phyloP scores from a whole-genome alignment of 768 basidiomycete genomes.

The Podaxis sp. region DNA sequence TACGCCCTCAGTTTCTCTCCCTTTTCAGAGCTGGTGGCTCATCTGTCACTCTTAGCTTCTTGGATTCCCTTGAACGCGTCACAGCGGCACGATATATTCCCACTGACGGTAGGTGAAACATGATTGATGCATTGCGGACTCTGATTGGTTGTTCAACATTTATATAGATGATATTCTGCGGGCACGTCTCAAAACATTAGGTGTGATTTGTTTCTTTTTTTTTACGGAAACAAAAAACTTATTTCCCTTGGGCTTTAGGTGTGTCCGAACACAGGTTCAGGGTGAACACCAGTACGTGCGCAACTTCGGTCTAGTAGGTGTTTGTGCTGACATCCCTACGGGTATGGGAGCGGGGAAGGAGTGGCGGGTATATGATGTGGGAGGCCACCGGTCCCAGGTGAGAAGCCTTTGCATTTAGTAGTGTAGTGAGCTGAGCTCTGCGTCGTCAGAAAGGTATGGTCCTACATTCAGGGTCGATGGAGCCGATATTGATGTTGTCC shows the following conservation, averaged over 20 bases:
- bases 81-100: slow-evolving; percentile 60
- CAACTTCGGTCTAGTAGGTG: background rate
- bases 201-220: slow-evolving; percentile 18
- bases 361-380: slow-evolving; percentile 50
- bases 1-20: slow-evolving; percentile 30
- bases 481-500: background rate
- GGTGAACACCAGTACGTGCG: slow-evolving; percentile 40
- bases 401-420: slow-evolving; percentile 15
- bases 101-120: slow-evolving; percentile 48
- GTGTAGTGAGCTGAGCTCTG: background rate
- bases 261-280: slow-evolving; percentile 70
- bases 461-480: background rate
- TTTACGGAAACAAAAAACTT: background rate
- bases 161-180: slow-evolving; percentile 63
- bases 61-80: slow-evolving; percentile 62
- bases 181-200: slow-evolving; percentile 59
- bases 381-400: slow-evolving; percentile 65
- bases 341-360: slow-evolving; percentile 26
- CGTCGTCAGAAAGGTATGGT: slow-evolving; percentile 26
- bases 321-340: slow-evolving; percentile 9
- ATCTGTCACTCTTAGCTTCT: slow-evolving; percentile 43
- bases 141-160: background rate
- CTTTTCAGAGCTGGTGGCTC: background rate
- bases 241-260: slow-evolving; percentile 27
- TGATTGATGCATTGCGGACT: background rate